Evolutionary conservation across 148 eudicot species (phyloP), one percentile per base, ranked within the genome.

Genomic region (Cornus controversa): DNA sequence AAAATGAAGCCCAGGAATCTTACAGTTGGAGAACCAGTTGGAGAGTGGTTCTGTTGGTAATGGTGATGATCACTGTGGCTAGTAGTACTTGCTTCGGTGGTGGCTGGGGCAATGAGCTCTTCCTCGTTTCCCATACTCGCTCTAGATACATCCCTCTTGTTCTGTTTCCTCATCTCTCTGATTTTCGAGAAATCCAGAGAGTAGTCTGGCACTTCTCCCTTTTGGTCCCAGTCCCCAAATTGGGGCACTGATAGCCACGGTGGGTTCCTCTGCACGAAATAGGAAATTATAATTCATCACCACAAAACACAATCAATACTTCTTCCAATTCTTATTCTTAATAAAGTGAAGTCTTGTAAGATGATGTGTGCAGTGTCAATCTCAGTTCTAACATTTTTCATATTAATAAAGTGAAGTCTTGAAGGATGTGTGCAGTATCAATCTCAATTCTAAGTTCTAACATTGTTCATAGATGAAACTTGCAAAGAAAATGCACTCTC

Each of bases 241-340:
- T 94, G 97, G 57, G 98, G 98, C 78, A 94, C 98, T 34, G 97
- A 94, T 88, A 94, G 78, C 98, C 98, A 94, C 28, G 95, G 81
- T 67, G 83, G 80, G 82, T 81, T 88, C 66, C 74, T 93, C 99
- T 95, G 84, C 78, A 79, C 42, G 62, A 50, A 11, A 65, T 37
- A 72, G 2, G 1, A 22, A 62, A 58, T 10, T 25, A 10, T 10
- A 53, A 28, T 42, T 2, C 1, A n/a, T 16, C 15, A 60, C 64
- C 8, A 18, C 16, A 3, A n/a, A 60, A 18, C n/a, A 60, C 8
- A 60, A 70, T 71, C 29, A 71, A 74, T 25, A 54, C 24, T 28
- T 66, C 73, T 77, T 70, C 40, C 68, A 45, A 37, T 22, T 73
- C 69, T 74, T 77, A 37, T 22, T 73, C 69, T 74, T 77, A 29